Percentiles rank a stretch among this genome's conserved stretches.
phyloP scores from a whole-genome alignment of 345 rosid genomes.

The Barbarea vulgaris region DNA sequence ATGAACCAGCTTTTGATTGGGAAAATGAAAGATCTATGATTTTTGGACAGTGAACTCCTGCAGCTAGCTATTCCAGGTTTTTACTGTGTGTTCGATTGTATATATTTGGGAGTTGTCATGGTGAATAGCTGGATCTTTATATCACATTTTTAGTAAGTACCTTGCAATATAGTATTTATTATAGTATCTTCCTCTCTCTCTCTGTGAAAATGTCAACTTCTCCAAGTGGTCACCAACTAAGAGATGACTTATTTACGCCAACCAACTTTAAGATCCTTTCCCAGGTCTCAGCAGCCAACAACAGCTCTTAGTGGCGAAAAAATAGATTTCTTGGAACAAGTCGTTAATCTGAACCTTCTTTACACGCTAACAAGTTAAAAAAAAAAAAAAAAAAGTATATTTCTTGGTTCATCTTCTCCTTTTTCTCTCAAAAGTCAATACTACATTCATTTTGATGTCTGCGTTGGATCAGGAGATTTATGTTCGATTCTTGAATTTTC shows the following conservation, averaged over 20 bases:
- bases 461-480: not conserved
- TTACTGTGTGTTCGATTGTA: too few relatives aligned
- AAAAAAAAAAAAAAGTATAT: not conserved
- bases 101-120: too few relatives aligned
- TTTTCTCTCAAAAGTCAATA: slow-evolving; percentile 26
- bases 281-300: slow-evolving; percentile 34
- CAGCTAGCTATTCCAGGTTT: slow-evolving; percentile 71
- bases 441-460: slow-evolving; percentile 16
- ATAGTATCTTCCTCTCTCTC: not conserved
- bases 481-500: slow-evolving; percentile 30
- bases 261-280: slow-evolving; percentile 25
- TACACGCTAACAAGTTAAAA: slow-evolving; percentile 7
- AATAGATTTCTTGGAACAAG: slow-evolving; percentile 16
- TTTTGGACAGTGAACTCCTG: slow-evolving; percentile 86
- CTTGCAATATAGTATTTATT: too few relatives aligned
- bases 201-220: slow-evolving; percentile 24
- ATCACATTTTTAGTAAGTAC: too few relatives aligned
- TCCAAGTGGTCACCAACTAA: slow-evolving; percentile 26
- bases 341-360: slow-evolving; percentile 29
- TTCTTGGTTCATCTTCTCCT: slow-evolving; percentile 1
- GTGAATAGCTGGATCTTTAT: too few relatives aligned
- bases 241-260: slow-evolving; percentile 28
- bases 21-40: slow-evolving; percentile 91
- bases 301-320: slow-evolving; percentile 5
- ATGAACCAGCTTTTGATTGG: slow-evolving; percentile 99